Evolutionary conservation across 2,329 filamentous ascomycete genomes (phyloP), one percentile per base, ranked within the genome.

Genomic region (Cordyceps farinosa): DNA sequence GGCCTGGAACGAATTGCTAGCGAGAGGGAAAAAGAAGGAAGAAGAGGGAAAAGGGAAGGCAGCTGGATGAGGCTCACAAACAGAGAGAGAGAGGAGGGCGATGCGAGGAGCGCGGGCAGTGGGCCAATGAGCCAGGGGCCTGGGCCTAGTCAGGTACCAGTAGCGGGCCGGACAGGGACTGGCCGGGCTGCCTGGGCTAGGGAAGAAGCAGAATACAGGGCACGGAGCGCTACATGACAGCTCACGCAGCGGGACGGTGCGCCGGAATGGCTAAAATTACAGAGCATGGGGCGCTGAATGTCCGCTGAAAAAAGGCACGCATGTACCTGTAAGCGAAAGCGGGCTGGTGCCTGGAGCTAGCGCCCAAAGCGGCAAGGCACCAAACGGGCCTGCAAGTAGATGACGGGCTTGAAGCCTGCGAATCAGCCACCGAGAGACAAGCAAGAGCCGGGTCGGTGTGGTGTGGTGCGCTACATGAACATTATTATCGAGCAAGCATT

Each of bases 1-100:
- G 55, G 48, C 48, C 62, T 60, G 55, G 62, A 63, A 63, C 62
- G 55, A 63, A 59, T 62, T 59, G 51, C 59, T 62, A n/a, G 47
- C 34, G 47, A 56, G 34, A 40, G 38, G 59, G 29, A 22, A 53
- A 42, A 55, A n/a, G 34, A 45, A 51, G 32, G 52, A 38, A 62
- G 45, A 47, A 36, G 38, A 62, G 29, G 52, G 36, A 48, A 32
- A 54, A 51, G 40, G 47, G 61, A 56, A 17, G 32, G 40, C 36
- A 22, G n/a, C 9, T 22, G 13, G 13, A 48, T 62, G 59, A 62
- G 59, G 59, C 59, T 62, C 59, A 13, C 59, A 22, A 40, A 48
- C 38, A 36, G 51, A 50, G 42, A 50, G 40, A 22, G 22, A 45
- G 44, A 51, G 56, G 27, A 53, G 52, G 40, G 47, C 38, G 38